These are phyloP conservation scores for Melocanna baccifera DNA, from an alignment of 176 grass and related monocot genomes.

Conservation along the genomic window DNA sequence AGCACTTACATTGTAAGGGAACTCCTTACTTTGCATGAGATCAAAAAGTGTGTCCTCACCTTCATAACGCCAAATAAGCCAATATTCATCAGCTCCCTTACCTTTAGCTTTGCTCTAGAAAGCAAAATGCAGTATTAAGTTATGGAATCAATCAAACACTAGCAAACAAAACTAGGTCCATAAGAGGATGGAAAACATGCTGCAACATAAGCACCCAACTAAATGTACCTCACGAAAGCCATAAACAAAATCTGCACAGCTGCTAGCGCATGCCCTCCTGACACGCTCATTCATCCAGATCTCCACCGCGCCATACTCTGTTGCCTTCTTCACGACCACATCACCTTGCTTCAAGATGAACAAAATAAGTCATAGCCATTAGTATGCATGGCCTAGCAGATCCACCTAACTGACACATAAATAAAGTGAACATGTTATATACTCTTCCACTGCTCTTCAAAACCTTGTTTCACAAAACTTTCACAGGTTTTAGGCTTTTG, in stretches of 20 bases:
- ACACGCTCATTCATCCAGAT: slow-evolving; percentile 99
- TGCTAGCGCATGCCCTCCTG: slow-evolving; percentile 73
- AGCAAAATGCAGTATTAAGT: background rate
- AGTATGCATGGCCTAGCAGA: background rate
- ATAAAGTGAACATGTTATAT: background rate
- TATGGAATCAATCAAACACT: background rate
- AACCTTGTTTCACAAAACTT: slow-evolving; percentile 8
- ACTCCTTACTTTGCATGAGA: slow-evolving; percentile 94
- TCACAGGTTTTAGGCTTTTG: background rate
- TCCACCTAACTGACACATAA: background rate
- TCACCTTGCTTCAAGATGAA: slow-evolving; percentile 69
- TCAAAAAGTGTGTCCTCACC: slow-evolving; percentile 79
- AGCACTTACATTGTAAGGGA: slow-evolving; percentile 94
- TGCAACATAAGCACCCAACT: slow-evolving; percentile 3
- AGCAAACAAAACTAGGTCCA: background rate
- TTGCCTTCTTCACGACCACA: slow-evolving; percentile 96
- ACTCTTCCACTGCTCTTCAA: background rate
- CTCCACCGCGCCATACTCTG: slow-evolving; percentile 89
- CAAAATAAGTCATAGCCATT: slow-evolving; percentile 10
- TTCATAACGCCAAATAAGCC: slow-evolving; percentile 88
- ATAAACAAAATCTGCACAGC: slow-evolving; percentile 91
- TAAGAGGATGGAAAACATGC: background rate
- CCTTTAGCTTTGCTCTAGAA: slow-evolving; percentile 80
- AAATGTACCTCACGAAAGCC: slow-evolving; percentile 80
- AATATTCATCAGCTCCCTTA: slow-evolving; percentile 81